phyloP scores from a whole-genome alignment of 2,329 filamentous ascomycete genomes.

The Paradendryphiella salina region DNA sequence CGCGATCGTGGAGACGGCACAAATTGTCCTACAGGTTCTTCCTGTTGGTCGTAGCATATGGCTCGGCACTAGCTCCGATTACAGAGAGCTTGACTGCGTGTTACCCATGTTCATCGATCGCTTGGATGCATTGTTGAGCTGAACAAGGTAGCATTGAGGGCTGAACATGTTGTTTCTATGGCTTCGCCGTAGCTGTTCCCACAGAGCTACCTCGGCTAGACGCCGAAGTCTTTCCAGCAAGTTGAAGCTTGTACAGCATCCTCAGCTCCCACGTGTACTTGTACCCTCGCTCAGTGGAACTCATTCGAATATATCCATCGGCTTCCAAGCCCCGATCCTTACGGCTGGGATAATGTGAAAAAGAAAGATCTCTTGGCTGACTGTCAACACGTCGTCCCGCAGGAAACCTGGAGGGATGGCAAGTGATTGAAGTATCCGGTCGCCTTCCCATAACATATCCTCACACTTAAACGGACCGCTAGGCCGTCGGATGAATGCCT shows the following conservation, averaged over 20 bases:
- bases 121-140: constrained; percentile 21
- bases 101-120: constrained; percentile 22
- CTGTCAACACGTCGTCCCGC: background rate
- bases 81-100: constrained; percentile 25
- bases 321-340: background rate
- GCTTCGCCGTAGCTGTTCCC: background rate
- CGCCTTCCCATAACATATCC: constrained; percentile 1
- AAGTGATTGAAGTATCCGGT: background rate
- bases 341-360: background rate
- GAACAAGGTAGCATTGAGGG: constrained; percentile 1
- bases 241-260: background rate
- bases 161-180: constrained; percentile 2
- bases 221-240: background rate
- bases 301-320: background rate
- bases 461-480: constrained; percentile 33
- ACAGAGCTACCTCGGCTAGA: background rate
- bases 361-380: background rate
- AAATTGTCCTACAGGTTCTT: constrained; percentile 19
- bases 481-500: constrained; percentile 37
- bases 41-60: constrained; percentile 21
- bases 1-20: constrained; percentile 12
- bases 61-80: constrained; percentile 23
- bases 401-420: background rate
- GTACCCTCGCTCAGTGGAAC: background rate
- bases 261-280: background rate